A percentile compares a stretch with the other conserved stretches of the same genome.
Conservation (phyloP, 2,329 filamentous ascomycete genomes). For the Beauveria sp. region DNA sequence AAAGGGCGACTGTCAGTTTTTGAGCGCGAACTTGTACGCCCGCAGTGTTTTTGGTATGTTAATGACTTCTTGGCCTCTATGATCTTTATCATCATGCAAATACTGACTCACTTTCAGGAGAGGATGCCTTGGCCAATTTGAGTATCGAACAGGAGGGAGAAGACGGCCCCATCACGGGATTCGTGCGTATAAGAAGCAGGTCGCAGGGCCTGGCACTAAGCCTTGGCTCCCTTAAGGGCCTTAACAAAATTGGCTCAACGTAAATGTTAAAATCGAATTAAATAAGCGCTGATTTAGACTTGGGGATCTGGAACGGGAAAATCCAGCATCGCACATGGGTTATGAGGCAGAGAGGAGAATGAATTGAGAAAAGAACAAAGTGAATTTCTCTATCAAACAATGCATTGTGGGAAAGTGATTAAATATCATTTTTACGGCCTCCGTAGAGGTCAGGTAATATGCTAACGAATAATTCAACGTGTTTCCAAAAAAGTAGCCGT, state of each 20-base stretch:
- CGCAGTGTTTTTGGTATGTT: constrained; percentile 94
- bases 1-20: constrained; percentile 95
- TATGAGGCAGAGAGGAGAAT: not conserved
- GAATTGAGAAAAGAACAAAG: not conserved
- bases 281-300: constrained; percentile 11
- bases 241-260: constrained; percentile 66
- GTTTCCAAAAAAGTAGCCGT: not conserved
- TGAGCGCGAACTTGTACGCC: constrained; percentile 94
- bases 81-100: constrained; percentile 6
- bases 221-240: constrained; percentile 85
- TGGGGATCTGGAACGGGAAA: not conserved
- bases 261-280: not conserved
- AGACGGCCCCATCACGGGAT: constrained; percentile 90
- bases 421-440: not conserved
- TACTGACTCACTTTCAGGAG: constrained; percentile 51
- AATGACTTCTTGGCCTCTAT: not conserved
- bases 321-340: not conserved
- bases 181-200: constrained; percentile 94
- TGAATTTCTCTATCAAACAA: not conserved
- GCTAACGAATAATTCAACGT: not conserved
- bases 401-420: not conserved
- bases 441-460: not conserved
- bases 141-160: constrained; percentile 98
- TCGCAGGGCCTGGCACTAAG: constrained; percentile 92
- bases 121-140: constrained; percentile 95